Conservation (phyloP, 257 asterid genomes). For the Nicotiana noctiflora region DNA sequence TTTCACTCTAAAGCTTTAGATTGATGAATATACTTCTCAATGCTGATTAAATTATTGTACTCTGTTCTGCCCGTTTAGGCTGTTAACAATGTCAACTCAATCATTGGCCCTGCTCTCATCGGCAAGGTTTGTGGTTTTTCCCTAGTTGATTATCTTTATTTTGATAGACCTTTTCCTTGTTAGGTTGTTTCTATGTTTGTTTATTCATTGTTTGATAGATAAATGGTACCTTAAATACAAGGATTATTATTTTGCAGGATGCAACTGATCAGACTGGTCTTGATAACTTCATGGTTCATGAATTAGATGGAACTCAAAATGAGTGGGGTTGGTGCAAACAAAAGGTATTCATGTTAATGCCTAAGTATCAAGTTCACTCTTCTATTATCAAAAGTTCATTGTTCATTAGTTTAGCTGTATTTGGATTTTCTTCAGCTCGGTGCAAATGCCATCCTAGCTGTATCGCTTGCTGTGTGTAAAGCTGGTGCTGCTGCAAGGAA, state of each 20-base stretch:
- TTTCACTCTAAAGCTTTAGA: background rate
- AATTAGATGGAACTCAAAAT: slow-evolving; percentile 92
- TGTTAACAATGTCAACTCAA: no score
- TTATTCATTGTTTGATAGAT: background rate
- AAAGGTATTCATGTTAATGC: slow-evolving; percentile 41
- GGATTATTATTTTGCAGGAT: slow-evolving; percentile 28
- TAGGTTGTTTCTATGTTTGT: background rate
- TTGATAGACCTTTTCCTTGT: background rate
- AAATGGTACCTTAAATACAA: background rate
- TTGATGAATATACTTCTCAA: background rate
- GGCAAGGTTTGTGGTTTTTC: slow-evolving; percentile 28
- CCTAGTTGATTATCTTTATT: background rate
- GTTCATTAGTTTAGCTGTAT: background rate
- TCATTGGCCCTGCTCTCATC: no score
- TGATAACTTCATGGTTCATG: slow-evolving; percentile 91
- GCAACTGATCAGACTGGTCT: slow-evolving; percentile 69
- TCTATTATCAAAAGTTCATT: background rate
- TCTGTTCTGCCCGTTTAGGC: slow-evolving; percentile 16
- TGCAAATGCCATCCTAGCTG: slow-evolving; percentile 95
- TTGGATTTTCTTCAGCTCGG: slow-evolving; percentile 61
- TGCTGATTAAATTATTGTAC: background rate
- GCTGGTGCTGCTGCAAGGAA: slow-evolving; percentile 82
- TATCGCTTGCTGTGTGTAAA: slow-evolving; percentile 93
- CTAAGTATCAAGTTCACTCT: background rate
- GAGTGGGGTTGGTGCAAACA: slow-evolving; percentile 99